Base-by-base conservation (phyloP, 345 rosid genomes). In the sweet orange (Citrus sinensis) region DNA sequence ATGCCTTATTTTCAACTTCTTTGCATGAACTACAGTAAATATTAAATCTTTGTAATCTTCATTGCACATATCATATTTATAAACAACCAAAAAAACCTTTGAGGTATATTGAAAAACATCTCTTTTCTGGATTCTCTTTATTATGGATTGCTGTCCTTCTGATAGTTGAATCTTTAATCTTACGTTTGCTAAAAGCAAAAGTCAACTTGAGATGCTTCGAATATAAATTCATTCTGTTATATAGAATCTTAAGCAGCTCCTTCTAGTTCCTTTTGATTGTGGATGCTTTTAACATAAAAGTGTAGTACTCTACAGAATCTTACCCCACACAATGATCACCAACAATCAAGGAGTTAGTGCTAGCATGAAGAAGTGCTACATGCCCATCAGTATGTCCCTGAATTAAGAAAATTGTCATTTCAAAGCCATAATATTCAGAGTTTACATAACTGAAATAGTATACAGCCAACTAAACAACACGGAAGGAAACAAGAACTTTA, bases 371-470 rank as follows among this genome's bases (percentile, higher is more conserved):
- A 77, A 95, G 85, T 70, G 87, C 96, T 80, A 88, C 71, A 82
- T 95, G 99, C 46, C 99, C 98, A 84, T 95, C 93, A 16, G 97
- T 95, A 80, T 95, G 99, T 77, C 99, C 99, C 97, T 95, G 90
- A 69, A 82, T 80, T 13, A 78, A 69, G 63, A 80, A 74, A 80
- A 42, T 74, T 49, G 14, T 32, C 17, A 60, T 49, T 27, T 75
- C 78, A 60, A 56, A 72, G 27, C 34, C 34, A 61, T 40, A 30
- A 37, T 73, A 37, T 60, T 56, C 20, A 20, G 27, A 56, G 22
- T 32, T 2, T 29, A 71, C n/a, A 63, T 55, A 49, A 35, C 20
- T 37, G 34, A 66, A 7, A 32, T 13, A n/a, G 22, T 13, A 39
- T 32, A 67, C 25, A 72, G 9, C 42, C 61, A 46, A 73, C 22